Percentiles rank a stretch among this genome's conserved stretches.
These are phyloP conservation scores for Taiozyma sp. DNA, from an alignment of 1,139 yeast genomes.

Conservation along the genomic window DNA sequence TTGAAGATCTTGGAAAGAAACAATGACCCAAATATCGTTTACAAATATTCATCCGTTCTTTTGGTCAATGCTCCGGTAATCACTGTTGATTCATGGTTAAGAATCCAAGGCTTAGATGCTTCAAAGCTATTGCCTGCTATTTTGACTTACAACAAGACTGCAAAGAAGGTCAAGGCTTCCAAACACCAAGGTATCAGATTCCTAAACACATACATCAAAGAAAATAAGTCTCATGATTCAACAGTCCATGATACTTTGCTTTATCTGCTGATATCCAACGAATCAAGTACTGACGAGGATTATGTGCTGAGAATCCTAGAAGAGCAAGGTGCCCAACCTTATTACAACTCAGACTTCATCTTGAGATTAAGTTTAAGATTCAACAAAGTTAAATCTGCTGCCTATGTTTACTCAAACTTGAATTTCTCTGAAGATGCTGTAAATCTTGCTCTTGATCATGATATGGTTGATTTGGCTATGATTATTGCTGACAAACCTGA, in stretches of 20 bases:
- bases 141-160: slow-evolving; percentile 49
- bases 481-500: slow-evolving; percentile 51
- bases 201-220: slow-evolving; percentile 54
- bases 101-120: slow-evolving; percentile 26
- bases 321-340: slow-evolving; percentile 26
- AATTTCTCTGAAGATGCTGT: slow-evolving; percentile 79
- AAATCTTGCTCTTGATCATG: slow-evolving; percentile 59
- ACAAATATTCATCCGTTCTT: slow-evolving; percentile 63
- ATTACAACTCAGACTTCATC: slow-evolving; percentile 69
- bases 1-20: slow-evolving; percentile 53
- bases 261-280: slow-evolving; percentile 64
- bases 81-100: slow-evolving; percentile 80
- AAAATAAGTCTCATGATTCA: slow-evolving; percentile 42
- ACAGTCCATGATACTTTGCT: slow-evolving; percentile 68
- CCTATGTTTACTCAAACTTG: slow-evolving; percentile 63
- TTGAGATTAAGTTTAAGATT: slow-evolving; percentile 67
- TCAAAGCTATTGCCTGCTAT: slow-evolving; percentile 72
- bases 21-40: slow-evolving; percentile 45
- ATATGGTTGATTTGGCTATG: slow-evolving; percentile 58
- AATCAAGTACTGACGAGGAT: slow-evolving; percentile 32
- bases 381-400: slow-evolving; percentile 58
- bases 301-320: slow-evolving; percentile 48
- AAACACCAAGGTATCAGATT: slow-evolving; percentile 67
- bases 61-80: slow-evolving; percentile 63
- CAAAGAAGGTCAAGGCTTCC: slow-evolving; percentile 26